These are phyloP conservation scores for Diaporthe sp. DNA, from an alignment of 2,329 filamentous ascomycete genomes.

Conservation along the genomic window DNA sequence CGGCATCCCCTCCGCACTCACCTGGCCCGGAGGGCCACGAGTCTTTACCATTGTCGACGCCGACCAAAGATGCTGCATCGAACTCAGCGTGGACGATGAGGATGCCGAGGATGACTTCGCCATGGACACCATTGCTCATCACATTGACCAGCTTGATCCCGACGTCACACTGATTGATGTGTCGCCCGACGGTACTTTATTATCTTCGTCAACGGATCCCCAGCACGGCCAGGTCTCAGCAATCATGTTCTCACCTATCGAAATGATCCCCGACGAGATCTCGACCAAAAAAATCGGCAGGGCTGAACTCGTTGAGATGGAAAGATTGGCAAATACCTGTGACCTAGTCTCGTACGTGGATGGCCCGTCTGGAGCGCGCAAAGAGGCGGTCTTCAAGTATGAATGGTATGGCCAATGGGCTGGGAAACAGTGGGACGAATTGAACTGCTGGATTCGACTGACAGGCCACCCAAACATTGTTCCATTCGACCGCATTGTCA, in stretches of 20 bases:
- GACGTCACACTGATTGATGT: neutral
- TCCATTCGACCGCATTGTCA: conserved; percentile 4
- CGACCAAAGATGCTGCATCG: neutral
- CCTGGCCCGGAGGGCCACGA: neutral
- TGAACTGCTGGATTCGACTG: conserved; percentile 12
- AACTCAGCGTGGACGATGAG: neutral
- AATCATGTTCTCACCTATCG: neutral
- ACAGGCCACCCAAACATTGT: neutral
- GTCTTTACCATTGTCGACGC: neutral
- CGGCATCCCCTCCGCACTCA: neutral
- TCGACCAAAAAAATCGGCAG: neutral
- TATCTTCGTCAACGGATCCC: neutral
- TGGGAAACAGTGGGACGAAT: neutral
- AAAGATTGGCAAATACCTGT: neutral
- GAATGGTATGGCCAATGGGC: neutral
- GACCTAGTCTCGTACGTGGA: neutral
- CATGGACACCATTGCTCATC: neutral
- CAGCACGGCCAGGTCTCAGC: neutral
- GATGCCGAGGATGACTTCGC: neutral
- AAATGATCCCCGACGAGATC: neutral
- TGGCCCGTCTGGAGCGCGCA: neutral
- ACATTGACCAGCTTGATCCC: neutral
- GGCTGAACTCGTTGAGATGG: neutral
- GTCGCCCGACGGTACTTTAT: neutral
- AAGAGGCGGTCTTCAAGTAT: conserved; percentile 14